Evolutionary conservation across 371 early-diverging fungal genomes (phyloP), one percentile per base, ranked within the genome.

Genomic region (Vittaforma corneae): DNA sequence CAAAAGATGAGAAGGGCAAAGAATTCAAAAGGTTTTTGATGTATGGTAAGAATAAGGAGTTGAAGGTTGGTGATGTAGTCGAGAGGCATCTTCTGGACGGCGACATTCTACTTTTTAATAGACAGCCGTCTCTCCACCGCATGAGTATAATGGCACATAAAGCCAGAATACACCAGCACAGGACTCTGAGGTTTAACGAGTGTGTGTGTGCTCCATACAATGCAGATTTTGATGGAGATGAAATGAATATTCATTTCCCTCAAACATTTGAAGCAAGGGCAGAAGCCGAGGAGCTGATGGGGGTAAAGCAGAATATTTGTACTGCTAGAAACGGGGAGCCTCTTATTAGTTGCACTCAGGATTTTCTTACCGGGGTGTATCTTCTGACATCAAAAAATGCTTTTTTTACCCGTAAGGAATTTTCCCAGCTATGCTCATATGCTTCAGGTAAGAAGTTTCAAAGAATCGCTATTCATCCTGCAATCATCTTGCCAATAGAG

Each of bases 141-240:
- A 83, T 95, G 62, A 88, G 88, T 76, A 96, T 97, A 65, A 94
- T 98, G 97, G 87, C 93, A 1, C 97, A 96, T 50, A 55, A 74
- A 73, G 84, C 79, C n/a, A 90, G 89, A 68, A 85, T 95, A 18
- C 87, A 88, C 76, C 91, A 92, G 1, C 90, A 92, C 87, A 82
- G 92, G 67, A 98, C 97, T 1, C 88, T 97, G 81, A 84, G 95
- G 48, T 93, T 97, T 83, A 98, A 97, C 77, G 94, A 93, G 78
- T 97, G 93, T 84, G 96, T 93, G 1, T 95, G 95, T 78, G 85
- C 91, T 1, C 97, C 96, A 24, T 97, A 96, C 75, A 96, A 98
- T 79, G 97, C 97, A 38, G 97, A 95, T 84, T 96, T 95, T 77
- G 97, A 97, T 77, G 97, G 97, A 70, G 99, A 98, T 80, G 99